A percentile compares a stretch with the other conserved stretches of the same genome.
These are phyloP conservation scores for Chamaenerion angustifolium DNA, from an alignment of 345 rosid species.

Conservation along the genomic window DNA sequence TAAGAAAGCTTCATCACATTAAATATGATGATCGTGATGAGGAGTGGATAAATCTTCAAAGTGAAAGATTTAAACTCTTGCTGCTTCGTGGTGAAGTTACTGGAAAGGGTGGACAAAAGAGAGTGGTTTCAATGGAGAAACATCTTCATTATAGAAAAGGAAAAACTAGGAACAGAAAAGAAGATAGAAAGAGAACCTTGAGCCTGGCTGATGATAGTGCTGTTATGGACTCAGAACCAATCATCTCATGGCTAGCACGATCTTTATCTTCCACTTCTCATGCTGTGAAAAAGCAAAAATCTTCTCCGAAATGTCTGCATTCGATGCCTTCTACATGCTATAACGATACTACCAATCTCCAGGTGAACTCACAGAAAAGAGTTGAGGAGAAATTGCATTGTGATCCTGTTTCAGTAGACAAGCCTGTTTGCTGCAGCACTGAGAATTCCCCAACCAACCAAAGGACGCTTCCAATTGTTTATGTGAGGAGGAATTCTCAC, in stretches of 20 bases:
- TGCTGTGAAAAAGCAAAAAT: constrained; percentile 34
- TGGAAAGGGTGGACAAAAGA: constrained; percentile 29
- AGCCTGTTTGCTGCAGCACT: constrained; percentile 17
- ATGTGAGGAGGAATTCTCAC: constrained; percentile 63
- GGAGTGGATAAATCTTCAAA: constrained; percentile 78
- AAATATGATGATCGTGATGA: constrained; percentile 97
- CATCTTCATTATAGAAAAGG: constrained; percentile 20
- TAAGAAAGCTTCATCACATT: constrained; percentile 71
- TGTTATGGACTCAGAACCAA: constrained; percentile 73
- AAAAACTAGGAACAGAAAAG: constrained; percentile 22
- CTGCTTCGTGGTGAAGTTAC: constrained; percentile 76
- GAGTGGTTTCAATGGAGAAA: constrained; percentile 25
- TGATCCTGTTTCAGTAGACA: constrained; percentile 21
- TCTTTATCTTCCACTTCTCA: constrained; percentile 47
- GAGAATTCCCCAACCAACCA: constrained; percentile 22
- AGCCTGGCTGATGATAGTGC: constrained; percentile 38
- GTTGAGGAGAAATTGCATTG: constrained; percentile 15
- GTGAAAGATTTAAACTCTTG: constrained; percentile 77
- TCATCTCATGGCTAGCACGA: constrained; percentile 82
- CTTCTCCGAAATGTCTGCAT: constrained; percentile 13
- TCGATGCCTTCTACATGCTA: constrained; percentile 9
- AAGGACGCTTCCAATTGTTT: constrained; percentile 52
- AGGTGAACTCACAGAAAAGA: constrained; percentile 13
- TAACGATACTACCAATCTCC: constrained; percentile 15
- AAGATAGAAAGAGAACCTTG: constrained; percentile 22